phyloP scores from a whole-genome alignment of 805 yeast species.

The Candida insectorum region DNA sequence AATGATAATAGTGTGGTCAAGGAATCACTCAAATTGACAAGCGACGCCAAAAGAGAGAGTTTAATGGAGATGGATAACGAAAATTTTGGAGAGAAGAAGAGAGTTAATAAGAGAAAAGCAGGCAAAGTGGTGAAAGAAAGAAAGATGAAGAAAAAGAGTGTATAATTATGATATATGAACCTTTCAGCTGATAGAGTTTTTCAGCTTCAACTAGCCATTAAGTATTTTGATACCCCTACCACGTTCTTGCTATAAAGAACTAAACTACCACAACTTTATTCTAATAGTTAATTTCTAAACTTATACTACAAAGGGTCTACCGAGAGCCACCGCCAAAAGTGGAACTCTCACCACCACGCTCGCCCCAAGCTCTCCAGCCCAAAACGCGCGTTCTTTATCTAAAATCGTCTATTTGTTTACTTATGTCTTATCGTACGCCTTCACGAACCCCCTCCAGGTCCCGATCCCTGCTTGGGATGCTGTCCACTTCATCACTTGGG shows the following conservation, averaged over 20 bases:
- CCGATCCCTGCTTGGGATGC: constrained; percentile 22
- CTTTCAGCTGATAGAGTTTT: too few species aligned
- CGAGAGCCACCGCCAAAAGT: too few species aligned
- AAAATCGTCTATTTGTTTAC: not conserved
- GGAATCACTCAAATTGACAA: constrained; percentile 62
- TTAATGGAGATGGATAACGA: constrained; percentile 92
- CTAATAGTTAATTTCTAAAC: too few species aligned
- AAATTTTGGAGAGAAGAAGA: constrained; percentile 73
- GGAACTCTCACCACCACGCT: too few species aligned
- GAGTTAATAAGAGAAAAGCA: constrained; percentile 44
- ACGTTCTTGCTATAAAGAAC: too few species aligned
- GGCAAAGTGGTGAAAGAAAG: constrained; percentile 7
- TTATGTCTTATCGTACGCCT: constrained; percentile 1
- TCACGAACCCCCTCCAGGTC: constrained; percentile 27
- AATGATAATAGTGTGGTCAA: constrained; percentile 77
- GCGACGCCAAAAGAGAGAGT: constrained; percentile 86
- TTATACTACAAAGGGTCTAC: too few species aligned
- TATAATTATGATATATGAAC: too few species aligned
- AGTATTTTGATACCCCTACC: too few species aligned
- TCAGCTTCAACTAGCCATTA: too few species aligned
- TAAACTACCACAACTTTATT: too few species aligned
- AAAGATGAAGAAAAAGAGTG: constrained; percentile 8
- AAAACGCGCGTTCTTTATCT: not conserved
- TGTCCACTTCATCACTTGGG: too few species aligned
- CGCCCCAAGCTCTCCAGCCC: too few species aligned